Conservation (phyloP, 2,329 filamentous ascomycete species). For the Colletotrichum sp. region DNA sequence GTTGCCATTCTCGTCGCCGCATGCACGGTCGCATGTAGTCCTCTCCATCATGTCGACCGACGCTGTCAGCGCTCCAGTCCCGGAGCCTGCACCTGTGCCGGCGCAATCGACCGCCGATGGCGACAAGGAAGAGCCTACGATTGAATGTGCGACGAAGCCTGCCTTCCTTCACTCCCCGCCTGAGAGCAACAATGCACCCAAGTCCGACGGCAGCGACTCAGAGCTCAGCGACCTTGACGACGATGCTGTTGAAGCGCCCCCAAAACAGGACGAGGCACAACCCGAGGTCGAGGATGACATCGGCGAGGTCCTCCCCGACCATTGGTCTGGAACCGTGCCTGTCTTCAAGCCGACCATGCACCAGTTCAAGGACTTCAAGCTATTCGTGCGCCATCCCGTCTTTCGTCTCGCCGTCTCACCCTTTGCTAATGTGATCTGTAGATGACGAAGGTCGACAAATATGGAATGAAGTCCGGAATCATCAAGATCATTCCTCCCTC, state of each 20-base stretch:
- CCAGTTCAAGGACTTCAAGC: slow-evolving; percentile 92
- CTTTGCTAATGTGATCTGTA: slow-evolving; percentile 37
- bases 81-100: slow-evolving; percentile 36
- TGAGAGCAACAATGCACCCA: slow-evolving; percentile 65
- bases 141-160: slow-evolving; percentile 44
- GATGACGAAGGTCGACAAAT: slow-evolving; percentile 85
- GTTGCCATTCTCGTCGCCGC: not conserved
- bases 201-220: slow-evolving; percentile 66
- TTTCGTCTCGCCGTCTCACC: not conserved
- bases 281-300: slow-evolving; percentile 56
- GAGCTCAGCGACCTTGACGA: slow-evolving; percentile 71
- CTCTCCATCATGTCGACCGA: slow-evolving; percentile 59
- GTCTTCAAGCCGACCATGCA: slow-evolving; percentile 96
- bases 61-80: slow-evolving; percentile 55
- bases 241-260: slow-evolving; percentile 41
- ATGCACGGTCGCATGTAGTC: slow-evolving; percentile 48
- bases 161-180: slow-evolving; percentile 66
- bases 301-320: slow-evolving; percentile 81
- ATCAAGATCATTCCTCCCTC: slow-evolving; percentile 92
- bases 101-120: slow-evolving; percentile 24
- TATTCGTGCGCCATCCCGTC: slow-evolving; percentile 67
- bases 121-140: slow-evolving; percentile 25
- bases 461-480: slow-evolving; percentile 97
- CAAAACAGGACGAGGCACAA: slow-evolving; percentile 24
- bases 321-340: slow-evolving; percentile 90